Base-by-base conservation (phyloP, 305 asterid genomes). In the Vinca major region DNA sequence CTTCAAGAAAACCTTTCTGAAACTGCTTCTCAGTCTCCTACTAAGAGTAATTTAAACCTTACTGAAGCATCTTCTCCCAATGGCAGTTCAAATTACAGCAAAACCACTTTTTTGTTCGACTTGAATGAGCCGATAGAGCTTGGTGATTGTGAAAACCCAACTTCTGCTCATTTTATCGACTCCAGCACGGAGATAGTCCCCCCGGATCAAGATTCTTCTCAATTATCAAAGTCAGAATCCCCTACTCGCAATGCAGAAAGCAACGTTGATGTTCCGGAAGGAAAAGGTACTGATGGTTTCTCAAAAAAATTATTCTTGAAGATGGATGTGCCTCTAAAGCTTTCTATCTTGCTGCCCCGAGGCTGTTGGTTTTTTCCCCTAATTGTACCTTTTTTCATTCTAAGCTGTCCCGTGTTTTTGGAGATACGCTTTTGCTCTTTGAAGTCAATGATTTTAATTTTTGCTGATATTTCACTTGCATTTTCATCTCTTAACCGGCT, bases 41-140 rank as follows among this genome's bases (percentile, higher is more conserved):
- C 64, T 17, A 63, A 64, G 63, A 64, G 77, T 80, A 72, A 54
- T 68, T 74, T 79, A 20, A 80, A 70, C 66, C 65, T 67, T 56
- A 71, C 70, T 4, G 45, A 49, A 39, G 63, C 21, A 40, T 21
- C 63, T 62, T 68, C 77, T 16, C 69, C 78, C 4, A 36, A 78
- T 77, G 75, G 71, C 37, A 68, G 77, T 75, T 67, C 77, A 58
- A 80, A 65, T 50, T 63, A 74, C 78, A 45, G 65, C 70, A 75
- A 79, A 52, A 68, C 20, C 51, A 68, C 12, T 44, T 66, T 74
- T 73, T 83, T 76, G 71, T 68, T 90, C 41, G 95, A 90, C 86
- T 84, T 90, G 82, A 90, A 88, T 69, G 91, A 86, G 62, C 93
- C 97, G n/a, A 17, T 79, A 51, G 76, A 77, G 67, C 69, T 72